phyloP scores from a whole-genome alignment of 768 basidiomycete genomes.

The Agaricus blazei region DNA sequence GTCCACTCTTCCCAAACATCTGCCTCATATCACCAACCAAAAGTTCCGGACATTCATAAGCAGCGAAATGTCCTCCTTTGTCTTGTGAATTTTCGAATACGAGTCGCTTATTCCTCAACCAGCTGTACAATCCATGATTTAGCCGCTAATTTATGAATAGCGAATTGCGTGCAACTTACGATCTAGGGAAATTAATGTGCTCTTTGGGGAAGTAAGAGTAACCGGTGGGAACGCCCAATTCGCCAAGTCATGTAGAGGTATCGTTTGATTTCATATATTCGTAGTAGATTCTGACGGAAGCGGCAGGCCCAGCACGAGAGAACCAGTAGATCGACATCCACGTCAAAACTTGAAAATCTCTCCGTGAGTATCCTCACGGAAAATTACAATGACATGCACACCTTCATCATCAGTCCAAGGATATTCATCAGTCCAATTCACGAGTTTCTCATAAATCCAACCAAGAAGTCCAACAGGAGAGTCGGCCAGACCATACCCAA shows the following conservation, averaged over 20 bases:
- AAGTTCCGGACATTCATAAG: constrained; percentile 41
- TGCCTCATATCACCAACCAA: constrained; percentile 45
- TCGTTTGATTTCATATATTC: constrained; percentile 27
- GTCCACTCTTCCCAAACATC: constrained; percentile 21
- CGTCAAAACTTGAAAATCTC: constrained; percentile 37
- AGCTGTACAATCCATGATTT: constrained; percentile 26
- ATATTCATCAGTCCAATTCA: constrained; percentile 43
- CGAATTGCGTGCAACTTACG: constrained; percentile 13
- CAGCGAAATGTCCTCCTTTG: constrained; percentile 55
- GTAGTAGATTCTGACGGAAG: constrained; percentile 55
- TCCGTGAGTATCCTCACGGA: background rate
- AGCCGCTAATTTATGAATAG: too few species aligned
- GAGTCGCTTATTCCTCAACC: constrained; percentile 29
- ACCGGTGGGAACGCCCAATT: constrained; percentile 37
- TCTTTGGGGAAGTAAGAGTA: constrained; percentile 51
- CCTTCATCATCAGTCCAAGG: constrained; percentile 55
- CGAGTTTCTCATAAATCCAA: constrained; percentile 49
- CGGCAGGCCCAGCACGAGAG: constrained; percentile 52
- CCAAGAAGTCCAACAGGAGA: constrained; percentile 51
- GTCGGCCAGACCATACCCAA: constrained; percentile 51
- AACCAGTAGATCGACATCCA: constrained; percentile 60
- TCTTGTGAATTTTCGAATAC: constrained; percentile 47
- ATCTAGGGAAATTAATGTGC: constrained; percentile 22
- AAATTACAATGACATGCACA: constrained; percentile 4
- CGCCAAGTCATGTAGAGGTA: background rate